A percentile compares a stretch with the other conserved stretches of the same genome.
Conservation (phyloP, 495 filamentous ascomycete species). For the Penicillium canariense region DNA sequence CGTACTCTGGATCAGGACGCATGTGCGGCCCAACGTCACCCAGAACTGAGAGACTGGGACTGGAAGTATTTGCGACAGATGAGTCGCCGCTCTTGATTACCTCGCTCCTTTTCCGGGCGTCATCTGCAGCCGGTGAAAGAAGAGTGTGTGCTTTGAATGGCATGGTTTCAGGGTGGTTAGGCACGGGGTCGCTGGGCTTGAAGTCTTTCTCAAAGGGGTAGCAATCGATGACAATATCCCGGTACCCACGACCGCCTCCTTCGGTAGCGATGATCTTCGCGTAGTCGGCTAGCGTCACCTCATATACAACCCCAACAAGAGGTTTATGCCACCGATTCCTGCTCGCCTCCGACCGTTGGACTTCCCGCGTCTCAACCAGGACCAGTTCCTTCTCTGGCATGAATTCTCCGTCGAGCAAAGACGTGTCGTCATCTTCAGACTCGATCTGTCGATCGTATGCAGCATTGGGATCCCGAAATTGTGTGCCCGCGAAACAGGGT, state of each 20-base stretch:
- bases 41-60: slow-evolving; percentile 8
- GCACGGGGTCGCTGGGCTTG: slow-evolving; percentile 37
- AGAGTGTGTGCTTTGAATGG: slow-evolving; percentile 60
- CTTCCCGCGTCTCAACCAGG: slow-evolving; percentile 14
- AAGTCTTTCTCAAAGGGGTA: slow-evolving; percentile 56
- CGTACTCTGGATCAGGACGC: slow-evolving; percentile 64
- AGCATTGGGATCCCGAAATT: slow-evolving; percentile 46
- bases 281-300: slow-evolving; percentile 79
- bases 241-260: slow-evolving; percentile 77
- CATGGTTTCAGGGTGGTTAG: slow-evolving; percentile 34
- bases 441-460: slow-evolving; percentile 10
- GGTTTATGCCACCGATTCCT: slow-evolving; percentile 68
- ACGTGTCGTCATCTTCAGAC: slow-evolving; percentile 10
- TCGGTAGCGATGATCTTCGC: slow-evolving; percentile 85
- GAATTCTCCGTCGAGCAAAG: slow-evolving; percentile 14
- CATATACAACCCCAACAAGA: slow-evolving; percentile 90
- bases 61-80: background rate
- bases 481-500: slow-evolving; percentile 88
- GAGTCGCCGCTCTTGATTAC: background rate
- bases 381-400: slow-evolving; percentile 34
- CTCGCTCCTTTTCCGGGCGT: slow-evolving; percentile 6
- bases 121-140: slow-evolving; percentile 45
- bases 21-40: slow-evolving; percentile 19
- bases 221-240: slow-evolving; percentile 78
- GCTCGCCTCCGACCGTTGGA: slow-evolving; percentile 29